Base-by-base conservation (phyloP, 495 filamentous ascomycete species). In the Poronia punctata region DNA sequence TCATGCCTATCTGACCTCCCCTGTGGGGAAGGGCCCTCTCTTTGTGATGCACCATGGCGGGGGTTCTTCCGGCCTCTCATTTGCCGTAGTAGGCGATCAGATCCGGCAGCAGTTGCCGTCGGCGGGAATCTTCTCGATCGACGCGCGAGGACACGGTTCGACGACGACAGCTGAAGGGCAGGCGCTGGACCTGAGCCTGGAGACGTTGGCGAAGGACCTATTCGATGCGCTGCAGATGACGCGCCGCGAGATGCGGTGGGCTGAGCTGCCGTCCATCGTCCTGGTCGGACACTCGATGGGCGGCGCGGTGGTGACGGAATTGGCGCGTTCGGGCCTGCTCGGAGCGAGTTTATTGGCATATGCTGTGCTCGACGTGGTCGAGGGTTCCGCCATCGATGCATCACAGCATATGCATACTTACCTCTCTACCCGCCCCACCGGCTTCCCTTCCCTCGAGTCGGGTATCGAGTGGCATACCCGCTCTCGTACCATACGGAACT, bases 381-480 rank as follows among this genome's bases (percentile, higher is more conserved):
- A 99, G 66, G 88, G 85, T 49, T 69, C 68, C 10, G 70, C 74
- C 19, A 86, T 99, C 58, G 92, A 97, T 57, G 92, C 92, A n/a
- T 70, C 97, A 25, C 82, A 86, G 61, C 85, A 82, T 55, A 99
- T 99, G 93, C 83, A 90, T 46, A 80, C 79, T 18, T 94, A 95
- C 60, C 76, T 99, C 12, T 77, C 80, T 1, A 89, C 79, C 10
- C 77, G 92, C n/a, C 92, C 93, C 5, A 68, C 68, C 11, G 74
- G 76, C 5, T 99, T 99, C 50, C 65, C 74, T 6, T 82, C 79
- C 7, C 38, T 95, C 16, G 63, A 78, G 24, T 78, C 86, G 4
- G 93, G 79, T 10, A 86, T 97, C 46, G 86, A 94, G 51, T 99
- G 92, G 92, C 92, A 99, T 62, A 80, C 83, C 23, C 82, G 86